Evolutionary conservation across 768 basidiomycete genomes (phyloP).

Genomic region (Suillus bovinus): DNA sequence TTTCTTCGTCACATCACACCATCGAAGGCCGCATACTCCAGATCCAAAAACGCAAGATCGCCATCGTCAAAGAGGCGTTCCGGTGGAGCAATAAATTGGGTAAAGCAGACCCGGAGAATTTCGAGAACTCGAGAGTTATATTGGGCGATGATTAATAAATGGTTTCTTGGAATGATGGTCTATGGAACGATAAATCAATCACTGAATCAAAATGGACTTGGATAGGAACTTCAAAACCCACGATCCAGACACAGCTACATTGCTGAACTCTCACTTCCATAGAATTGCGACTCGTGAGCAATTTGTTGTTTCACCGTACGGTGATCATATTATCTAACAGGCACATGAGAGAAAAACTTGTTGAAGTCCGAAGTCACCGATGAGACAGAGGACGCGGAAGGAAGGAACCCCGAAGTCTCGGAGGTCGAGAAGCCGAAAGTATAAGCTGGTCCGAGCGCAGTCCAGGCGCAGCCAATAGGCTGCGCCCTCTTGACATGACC

Average conservation of each 20-base stretch:
- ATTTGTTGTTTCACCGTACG: neutral
- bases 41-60: constrained; percentile 85
- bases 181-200: neutral
- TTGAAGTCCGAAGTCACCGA: too few relatives aligned
- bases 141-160: too few relatives aligned
- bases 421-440: too few relatives aligned
- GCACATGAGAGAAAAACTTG: neutral
- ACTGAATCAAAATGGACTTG: neutral
- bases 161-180: too few relatives aligned
- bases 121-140: constrained; percentile 82
- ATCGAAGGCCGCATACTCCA: constrained; percentile 78
- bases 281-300: neutral
- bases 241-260: neutral
- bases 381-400: too few relatives aligned
- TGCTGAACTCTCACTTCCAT: neutral
- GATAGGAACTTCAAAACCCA: neutral
- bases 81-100: constrained; percentile 48
- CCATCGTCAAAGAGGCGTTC: constrained; percentile 84
- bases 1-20: too few relatives aligned
- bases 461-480: too few relatives aligned
- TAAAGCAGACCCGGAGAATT: constrained; percentile 63
- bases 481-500: too few relatives aligned
- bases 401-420: too few relatives aligned
- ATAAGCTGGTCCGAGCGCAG: too few relatives aligned
- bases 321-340: neutral